Conservation (phyloP, 305 asterid genomes). For the Stenogyne calaminthoides region DNA sequence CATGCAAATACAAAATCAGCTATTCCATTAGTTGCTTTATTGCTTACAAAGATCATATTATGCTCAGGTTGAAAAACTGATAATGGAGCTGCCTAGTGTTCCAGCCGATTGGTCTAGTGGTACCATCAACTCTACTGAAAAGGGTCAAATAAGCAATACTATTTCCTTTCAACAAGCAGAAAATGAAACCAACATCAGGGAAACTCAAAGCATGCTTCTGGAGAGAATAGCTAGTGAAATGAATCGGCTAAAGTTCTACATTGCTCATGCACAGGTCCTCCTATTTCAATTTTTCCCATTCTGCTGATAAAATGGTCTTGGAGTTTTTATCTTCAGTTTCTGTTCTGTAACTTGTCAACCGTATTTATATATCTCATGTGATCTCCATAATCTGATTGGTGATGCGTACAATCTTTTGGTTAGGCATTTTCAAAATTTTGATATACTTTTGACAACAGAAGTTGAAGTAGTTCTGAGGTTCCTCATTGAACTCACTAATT, state of each 20-base stretch:
- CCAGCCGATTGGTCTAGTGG: constrained; percentile 79
- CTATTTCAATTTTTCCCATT: not conserved
- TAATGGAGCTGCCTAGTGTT: constrained; percentile 82
- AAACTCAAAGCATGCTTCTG: constrained; percentile 94
- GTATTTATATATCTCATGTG: too few relatives aligned
- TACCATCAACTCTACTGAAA: constrained; percentile 42
- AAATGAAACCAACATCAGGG: constrained; percentile 75
- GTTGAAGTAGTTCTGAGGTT: too few relatives aligned
- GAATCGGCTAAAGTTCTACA: constrained; percentile 91
- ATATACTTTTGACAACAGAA: too few relatives aligned
- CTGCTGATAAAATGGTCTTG: not conserved
- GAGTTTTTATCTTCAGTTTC: not conserved
- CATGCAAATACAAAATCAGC: not conserved
- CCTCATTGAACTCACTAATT: too few relatives aligned
- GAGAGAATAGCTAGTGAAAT: constrained; percentile 97
- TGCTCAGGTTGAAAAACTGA: constrained; percentile 86
- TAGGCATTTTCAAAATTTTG: too few relatives aligned
- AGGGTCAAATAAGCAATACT: constrained; percentile 58
- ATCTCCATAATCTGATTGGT: too few relatives aligned
- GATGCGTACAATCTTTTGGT: too few relatives aligned
- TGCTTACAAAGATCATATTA: constrained; percentile 20
- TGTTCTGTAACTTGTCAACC: constrained; percentile 16
- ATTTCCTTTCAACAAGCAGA: constrained; percentile 62
- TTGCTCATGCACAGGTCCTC: constrained; percentile 77
- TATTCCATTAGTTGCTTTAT: constrained; percentile 7